Base-by-base conservation (phyloP, 2,329 filamentous ascomycete species). In the Thelonectria blattea region DNA sequence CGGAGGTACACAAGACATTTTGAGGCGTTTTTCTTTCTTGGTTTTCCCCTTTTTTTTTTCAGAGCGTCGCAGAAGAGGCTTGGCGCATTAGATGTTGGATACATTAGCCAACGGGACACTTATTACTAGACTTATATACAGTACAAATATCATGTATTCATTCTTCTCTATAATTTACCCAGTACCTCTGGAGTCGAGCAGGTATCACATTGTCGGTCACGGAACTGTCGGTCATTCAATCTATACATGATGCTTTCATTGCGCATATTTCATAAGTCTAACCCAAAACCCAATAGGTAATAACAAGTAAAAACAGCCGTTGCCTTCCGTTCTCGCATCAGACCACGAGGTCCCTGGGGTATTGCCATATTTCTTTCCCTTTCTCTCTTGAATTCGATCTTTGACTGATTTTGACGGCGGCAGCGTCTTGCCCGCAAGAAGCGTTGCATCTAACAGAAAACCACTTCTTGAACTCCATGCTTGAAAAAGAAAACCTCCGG, bases 401-500 rank as follows among this genome's bases (percentile, higher is more conserved):
- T 27, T 24, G 22, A 24, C 22, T 6, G 22, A 24, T 24, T 24
- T n/a, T 6, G 15, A 27, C 45, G 45, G 45, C 24, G 10, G 22
- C 42, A 45, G 50, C 59, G 58, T 54, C 66, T 66, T 66, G 65
- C 65, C 65, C 18, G 65, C 66, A 68, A 68, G 65, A 30, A 61
- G 65, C 64, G 20, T 32, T 43, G 32, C 34, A 14, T 46, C 49
- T 41, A 52, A n/a, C 22, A 14, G 48, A 14, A 45, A 47, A 56
- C 24, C 37, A 18, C 22, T 46, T 43, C 56, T 58, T 14, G 32
- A 43, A 66, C 62, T 57, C 64, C 60, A 34, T 45, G 54, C 58
- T 18, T 34, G 27, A 30, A 30, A 30, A 30, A 10, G 9, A 30
- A 30, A 24, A 24, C 22, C 22, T 7, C 27, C 27, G 51, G 47